Percentiles rank a stretch among this genome's conserved stretches.
These are phyloP conservation scores for Micromonas pusilla DNA, from an alignment of 139 green algal species.

Conservation along the genomic window DNA sequence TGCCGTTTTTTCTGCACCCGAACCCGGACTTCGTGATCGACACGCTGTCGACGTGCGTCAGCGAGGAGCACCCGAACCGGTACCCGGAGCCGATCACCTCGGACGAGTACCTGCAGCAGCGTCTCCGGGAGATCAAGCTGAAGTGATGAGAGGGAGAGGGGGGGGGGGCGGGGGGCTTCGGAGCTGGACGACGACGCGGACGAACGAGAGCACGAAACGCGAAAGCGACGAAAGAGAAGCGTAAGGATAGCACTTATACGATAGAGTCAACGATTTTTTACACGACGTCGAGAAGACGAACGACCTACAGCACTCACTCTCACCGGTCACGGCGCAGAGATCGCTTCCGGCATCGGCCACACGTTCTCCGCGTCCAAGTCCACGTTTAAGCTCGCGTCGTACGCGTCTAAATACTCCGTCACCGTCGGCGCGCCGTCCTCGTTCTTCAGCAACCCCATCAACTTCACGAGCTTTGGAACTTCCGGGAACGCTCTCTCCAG, in stretches of 20 bases:
- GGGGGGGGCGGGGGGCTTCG: background rate
- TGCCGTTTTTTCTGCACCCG: constrained; percentile 28
- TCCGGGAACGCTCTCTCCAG: background rate
- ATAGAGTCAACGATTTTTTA: no score
- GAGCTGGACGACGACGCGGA: background rate
- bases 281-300: constrained; percentile 6
- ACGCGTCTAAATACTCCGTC: constrained; percentile 27
- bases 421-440: constrained; percentile 18
- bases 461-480: background rate
- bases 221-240: background rate
- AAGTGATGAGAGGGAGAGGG: background rate
- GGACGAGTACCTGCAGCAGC: constrained; percentile 28
- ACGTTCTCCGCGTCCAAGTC: constrained; percentile 30
- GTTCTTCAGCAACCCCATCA: background rate
- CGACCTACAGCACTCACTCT: background rate
- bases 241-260: background rate
- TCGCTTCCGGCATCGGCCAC: constrained; percentile 26
- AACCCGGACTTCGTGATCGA: constrained; percentile 22
- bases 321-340: no score
- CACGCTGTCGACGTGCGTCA: constrained; percentile 13
- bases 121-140: constrained; percentile 23
- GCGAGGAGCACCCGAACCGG: background rate
- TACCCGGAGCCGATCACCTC: constrained; percentile 26
- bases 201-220: background rate
- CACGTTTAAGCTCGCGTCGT: constrained; percentile 25